Conservation (phyloP, 2,329 filamentous ascomycete species). For the Thelonectria discophora region DNA sequence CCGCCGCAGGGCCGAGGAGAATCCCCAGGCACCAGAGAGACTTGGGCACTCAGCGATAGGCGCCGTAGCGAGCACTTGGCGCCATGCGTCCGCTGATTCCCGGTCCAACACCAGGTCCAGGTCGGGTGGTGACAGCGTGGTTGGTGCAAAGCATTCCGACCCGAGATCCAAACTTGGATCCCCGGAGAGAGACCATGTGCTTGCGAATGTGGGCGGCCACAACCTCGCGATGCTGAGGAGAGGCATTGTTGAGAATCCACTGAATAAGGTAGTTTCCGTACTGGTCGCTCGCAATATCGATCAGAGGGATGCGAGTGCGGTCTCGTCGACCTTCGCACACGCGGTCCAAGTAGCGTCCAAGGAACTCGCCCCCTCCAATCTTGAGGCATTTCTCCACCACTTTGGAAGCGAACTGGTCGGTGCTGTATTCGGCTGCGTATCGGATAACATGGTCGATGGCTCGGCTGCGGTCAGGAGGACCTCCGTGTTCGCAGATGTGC, state of each 20-base stretch:
- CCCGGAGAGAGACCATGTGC: constrained; percentile 98
- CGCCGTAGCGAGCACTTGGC: constrained; percentile 66
- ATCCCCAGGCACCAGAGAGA: constrained; percentile 1
- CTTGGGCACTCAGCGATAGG: constrained; percentile 61
- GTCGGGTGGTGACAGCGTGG: constrained; percentile 86
- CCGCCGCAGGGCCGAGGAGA: background rate
- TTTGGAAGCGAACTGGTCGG: constrained; percentile 98
- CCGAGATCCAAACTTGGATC: constrained; percentile 97
- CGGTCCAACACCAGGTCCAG: constrained; percentile 81
- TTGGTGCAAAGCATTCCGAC: constrained; percentile 99
- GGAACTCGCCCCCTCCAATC: constrained; percentile 89
- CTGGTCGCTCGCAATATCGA: constrained; percentile 98
- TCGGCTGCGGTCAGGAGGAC: constrained; percentile 87
- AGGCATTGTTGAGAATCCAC: constrained; percentile 91
- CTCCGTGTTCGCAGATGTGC: constrained; percentile 97
- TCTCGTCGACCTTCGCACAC: constrained; percentile 92
- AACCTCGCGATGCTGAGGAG: constrained; percentile 87
- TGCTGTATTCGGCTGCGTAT: constrained; percentile 95
- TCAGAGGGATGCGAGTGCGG: constrained; percentile 93
- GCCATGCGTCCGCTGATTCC: constrained; percentile 67
- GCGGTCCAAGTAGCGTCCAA: constrained; percentile 90
- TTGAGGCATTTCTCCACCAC: constrained; percentile 99
- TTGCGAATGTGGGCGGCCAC: constrained; percentile 95
- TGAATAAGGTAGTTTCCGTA: constrained; percentile 99
- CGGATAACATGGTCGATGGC: constrained; percentile 95